Evolutionary conservation across 1,139 yeast species (phyloP).

Genomic region (Pichia kudriavzevii): DNA sequence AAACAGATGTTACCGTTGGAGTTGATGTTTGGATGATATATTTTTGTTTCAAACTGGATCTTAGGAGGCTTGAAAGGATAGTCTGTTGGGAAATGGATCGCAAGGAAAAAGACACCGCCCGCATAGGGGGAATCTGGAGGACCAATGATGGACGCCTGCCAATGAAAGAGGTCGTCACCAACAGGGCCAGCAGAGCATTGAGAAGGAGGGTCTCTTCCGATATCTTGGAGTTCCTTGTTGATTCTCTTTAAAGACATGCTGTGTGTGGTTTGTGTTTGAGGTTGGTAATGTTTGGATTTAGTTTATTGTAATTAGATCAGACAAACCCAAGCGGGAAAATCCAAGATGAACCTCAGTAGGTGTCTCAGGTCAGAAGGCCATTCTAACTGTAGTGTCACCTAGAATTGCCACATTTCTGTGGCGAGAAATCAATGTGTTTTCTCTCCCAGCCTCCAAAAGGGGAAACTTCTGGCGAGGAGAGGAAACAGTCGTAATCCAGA

Average conservation of each 20-base stretch:
- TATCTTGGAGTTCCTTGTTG: slow-evolving; percentile 88
- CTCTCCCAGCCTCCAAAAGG: no score
- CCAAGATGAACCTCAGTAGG: no score
- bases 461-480: no score
- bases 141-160: slow-evolving; percentile 62
- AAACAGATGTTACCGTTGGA: slow-evolving; percentile 55
- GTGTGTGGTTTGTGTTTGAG: not conserved
- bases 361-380: no score
- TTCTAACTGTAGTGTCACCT: no score
- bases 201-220: slow-evolving; percentile 98
- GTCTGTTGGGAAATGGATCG: slow-evolving; percentile 48
- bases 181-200: slow-evolving; percentile 99
- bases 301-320: no score
- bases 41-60: slow-evolving; percentile 54
- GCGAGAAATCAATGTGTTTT: no score
- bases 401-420: no score
- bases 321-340: no score
- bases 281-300: not conserved
- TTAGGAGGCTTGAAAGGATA: slow-evolving; percentile 59
- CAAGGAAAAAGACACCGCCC: slow-evolving; percentile 45
- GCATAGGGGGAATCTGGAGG: slow-evolving; percentile 55
- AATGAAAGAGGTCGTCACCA: slow-evolving; percentile 64
- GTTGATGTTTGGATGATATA: slow-evolving; percentile 70
- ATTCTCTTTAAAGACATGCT: slow-evolving; percentile 88
- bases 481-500: no score